phyloP scores from a whole-genome alignment of 768 basidiomycete genomes.

The Botryobasidium botryosum region DNA sequence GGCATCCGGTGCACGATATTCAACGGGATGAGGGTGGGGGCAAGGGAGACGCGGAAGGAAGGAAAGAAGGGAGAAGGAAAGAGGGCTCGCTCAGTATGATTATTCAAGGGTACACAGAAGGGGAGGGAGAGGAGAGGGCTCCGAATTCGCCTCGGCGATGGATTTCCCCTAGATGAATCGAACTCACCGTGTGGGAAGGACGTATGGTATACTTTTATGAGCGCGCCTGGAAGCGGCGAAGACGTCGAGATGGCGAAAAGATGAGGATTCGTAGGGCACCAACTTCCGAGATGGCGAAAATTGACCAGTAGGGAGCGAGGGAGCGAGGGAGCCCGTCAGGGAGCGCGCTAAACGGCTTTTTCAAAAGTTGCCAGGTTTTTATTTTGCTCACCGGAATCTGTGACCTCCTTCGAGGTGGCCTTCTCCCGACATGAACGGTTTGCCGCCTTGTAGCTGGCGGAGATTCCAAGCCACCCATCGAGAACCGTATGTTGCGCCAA shows the following conservation, averaged over 20 bases:
- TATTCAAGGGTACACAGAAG: not conserved
- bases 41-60: not conserved
- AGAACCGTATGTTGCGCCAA: constrained; percentile 61
- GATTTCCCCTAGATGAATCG: no score
- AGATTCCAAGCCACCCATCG: constrained; percentile 66
- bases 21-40: not conserved
- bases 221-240: constrained; percentile 41
- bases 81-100: not conserved
- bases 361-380: not conserved
- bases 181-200: constrained; percentile 33
- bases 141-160: no score
- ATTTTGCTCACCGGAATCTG: constrained; percentile 39
- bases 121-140: no score
- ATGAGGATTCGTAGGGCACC: constrained; percentile 60
- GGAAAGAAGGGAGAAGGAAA: constrained; percentile 1
- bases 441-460: constrained; percentile 51
- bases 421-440: constrained; percentile 42
- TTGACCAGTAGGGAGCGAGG: not conserved
- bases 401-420: constrained; percentile 52
- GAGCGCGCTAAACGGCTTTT: not conserved
- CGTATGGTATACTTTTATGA: constrained; percentile 51
- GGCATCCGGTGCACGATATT: not conserved
- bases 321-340: constrained; percentile 1
- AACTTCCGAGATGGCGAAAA: constrained; percentile 27
- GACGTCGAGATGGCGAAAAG: constrained; percentile 62